Evolutionary conservation across 495 filamentous ascomycete genomes (phyloP), one percentile per base, ranked within the genome.

Genomic region (Astrothelium macrocarpum): DNA sequence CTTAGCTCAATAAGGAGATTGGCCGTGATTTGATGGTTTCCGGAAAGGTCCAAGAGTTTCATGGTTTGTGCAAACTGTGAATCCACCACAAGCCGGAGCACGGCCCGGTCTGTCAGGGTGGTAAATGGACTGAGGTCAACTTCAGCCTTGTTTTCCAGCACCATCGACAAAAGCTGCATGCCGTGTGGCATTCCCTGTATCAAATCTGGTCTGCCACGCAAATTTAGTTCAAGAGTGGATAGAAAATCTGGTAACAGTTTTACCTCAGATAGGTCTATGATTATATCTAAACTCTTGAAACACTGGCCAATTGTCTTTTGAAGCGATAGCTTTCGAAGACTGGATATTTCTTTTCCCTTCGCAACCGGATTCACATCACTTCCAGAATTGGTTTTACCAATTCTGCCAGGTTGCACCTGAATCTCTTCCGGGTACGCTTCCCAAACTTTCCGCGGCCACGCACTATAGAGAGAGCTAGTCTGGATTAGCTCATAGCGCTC

Each of bases 111-210:
- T 10, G 9, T 31, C 4, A 59, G 23, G 2, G 26, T 9, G 25
- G 4, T 59, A 25, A 59, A 59, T 2, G 56, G 32, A 20, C 56
- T 59, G 26, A 59, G 56, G 32, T 59, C 56, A 59, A 59, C 56
- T 4, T 59, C 56, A 14, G 12, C 29, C 32, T 31, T 31, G 5
- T 20, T 14, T 59, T 31, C 12, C 16, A 59, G 56, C 28, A 31
- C 12, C 23, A 14, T 29, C 28, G 28, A 9, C 56, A 59, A 20
- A 4, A 59, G 11, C n/a, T 31, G 26, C 23, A 3, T 31, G 10
- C 56, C 56, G 12, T 25, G 16, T 9, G 56, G 56, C 4, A 20
- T 20, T 14, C 16, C 9, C 16, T 59, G 9, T 7, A 29, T 34
- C 23, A 34, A 29, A 2, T 59, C 23, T 7, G 56, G 56, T 5